phyloP scores from a whole-genome alignment of 2,329 filamentous ascomycete species.

The Canariomyces notabilis region DNA sequence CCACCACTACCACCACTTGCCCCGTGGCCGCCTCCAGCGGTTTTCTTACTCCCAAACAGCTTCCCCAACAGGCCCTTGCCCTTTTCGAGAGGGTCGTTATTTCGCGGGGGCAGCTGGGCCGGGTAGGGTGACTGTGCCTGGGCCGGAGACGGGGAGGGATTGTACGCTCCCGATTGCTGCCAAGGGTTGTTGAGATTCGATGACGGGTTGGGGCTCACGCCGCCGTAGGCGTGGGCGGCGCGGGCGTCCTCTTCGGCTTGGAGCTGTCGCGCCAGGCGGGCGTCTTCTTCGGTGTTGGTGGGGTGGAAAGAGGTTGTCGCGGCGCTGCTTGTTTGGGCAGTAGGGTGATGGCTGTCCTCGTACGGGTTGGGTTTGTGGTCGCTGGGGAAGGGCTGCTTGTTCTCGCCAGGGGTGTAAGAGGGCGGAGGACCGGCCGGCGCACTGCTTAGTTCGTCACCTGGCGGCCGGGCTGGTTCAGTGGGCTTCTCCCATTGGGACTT shows the following conservation, averaged over 20 bases:
- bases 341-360: constrained; percentile 7
- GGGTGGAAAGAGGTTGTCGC: constrained; percentile 23
- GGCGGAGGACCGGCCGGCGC: constrained; percentile 60
- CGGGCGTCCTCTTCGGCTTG: constrained; percentile 79
- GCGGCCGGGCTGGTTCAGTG: constrained; percentile 55
- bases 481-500: constrained; percentile 88
- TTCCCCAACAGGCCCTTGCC: constrained; percentile 48
- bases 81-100: constrained; percentile 33
- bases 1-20: constrained; percentile 30
- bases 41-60: constrained; percentile 45
- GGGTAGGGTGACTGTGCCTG: constrained; percentile 25
- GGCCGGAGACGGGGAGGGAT: too few species aligned
- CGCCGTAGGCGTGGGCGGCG: constrained; percentile 32
- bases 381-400: constrained; percentile 40
- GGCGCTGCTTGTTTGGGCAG: too few species aligned
- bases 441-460: constrained; percentile 34
- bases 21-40: constrained; percentile 31
- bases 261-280: constrained; percentile 66
- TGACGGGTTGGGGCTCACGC: too few species aligned
- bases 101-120: constrained; percentile 41
- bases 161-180: too few species aligned
- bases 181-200: too few species aligned
- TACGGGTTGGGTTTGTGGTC: constrained; percentile 53
- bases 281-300: constrained; percentile 50
- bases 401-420: constrained; percentile 52